Evolutionary conservation across 441 rosid genomes (phyloP), one percentile per base, ranked within the genome.

Genomic region (Pelargonium australe): DNA sequence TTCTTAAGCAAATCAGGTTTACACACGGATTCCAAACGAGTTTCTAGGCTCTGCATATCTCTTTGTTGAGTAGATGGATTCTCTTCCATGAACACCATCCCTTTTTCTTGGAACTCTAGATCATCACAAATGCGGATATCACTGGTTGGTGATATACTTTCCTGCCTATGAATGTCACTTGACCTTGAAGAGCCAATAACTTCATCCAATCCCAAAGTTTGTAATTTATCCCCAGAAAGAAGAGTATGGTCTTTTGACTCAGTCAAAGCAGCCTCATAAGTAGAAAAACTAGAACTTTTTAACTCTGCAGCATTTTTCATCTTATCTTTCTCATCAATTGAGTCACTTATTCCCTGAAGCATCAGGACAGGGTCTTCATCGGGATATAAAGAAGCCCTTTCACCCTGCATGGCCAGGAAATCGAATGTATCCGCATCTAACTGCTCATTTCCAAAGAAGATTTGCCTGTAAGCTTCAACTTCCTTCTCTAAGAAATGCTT

Each of bases 401-500:
- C 71, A 66, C 60, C 83, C 67, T 19, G 74, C 13, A 61, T 64
- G 65, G 70, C 53, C 45, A 73, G 81, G 2, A 66, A 63, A 10
- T 77, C 80, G 31, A 65, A 63, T 34, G 64, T 66, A 67, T 80
- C 83, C 65, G 77, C 70, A 31, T 80, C 83, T 57, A 75, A 67
- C 74, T 73, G 80, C 74, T 83, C 86, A 53, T 73, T 81, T 11
- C 72, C 80, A 43, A 82, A 82, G 74, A 79, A 65, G 71, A 84
- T 69, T 80, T 82, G 81, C 75, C 87, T 80, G 64, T 84, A 86
- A 16, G 77, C 71, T 73, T 89, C 98, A 75, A 86, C 80, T 82
- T 90, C 95, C 74, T 85, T 85, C 87, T 86, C 95, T 80, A 90
- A 70, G 77, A 84, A 88, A 82, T 84, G 86, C 23, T 82, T 89